Percentiles rank a stretch among this genome's conserved stretches.
Conservation (phyloP, 2,329 filamentous ascomycete species). For the Fusarium begoniae region DNA sequence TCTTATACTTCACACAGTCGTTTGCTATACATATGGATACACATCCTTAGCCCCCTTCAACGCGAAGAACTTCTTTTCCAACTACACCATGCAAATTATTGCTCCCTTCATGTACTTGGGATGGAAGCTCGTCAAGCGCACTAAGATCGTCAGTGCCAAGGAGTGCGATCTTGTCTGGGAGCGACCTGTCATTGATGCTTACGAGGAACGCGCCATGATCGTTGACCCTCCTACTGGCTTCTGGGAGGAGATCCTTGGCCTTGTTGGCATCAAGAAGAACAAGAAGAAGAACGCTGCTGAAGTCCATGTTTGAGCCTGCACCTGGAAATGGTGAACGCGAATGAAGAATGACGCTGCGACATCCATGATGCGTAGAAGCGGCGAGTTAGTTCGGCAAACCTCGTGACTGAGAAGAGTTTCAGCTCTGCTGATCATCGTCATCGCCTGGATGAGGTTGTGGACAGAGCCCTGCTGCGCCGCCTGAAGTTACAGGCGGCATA, state of each 20-base stretch:
- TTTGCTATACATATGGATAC: constrained; percentile 61
- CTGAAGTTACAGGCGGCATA: neutral
- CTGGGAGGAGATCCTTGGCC: constrained; percentile 30
- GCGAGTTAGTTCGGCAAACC: neutral
- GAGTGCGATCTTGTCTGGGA: constrained; percentile 66
- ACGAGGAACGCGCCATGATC: constrained; percentile 52
- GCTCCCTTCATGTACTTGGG: constrained; percentile 57
- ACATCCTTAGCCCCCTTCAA: constrained; percentile 61
- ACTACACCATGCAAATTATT: constrained; percentile 61
- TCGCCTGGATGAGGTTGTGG: neutral
- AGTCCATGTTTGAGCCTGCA: constrained; percentile 12
- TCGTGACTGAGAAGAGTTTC: neutral
- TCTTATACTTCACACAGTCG: constrained; percentile 20
- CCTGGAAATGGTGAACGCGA: neutral
- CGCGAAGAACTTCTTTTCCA: constrained; percentile 52
- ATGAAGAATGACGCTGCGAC: neutral
- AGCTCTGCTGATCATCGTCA: neutral
- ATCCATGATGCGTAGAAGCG: neutral
- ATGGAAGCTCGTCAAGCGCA: constrained; percentile 68
- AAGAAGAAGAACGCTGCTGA: constrained; percentile 22
- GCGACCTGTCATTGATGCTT: constrained; percentile 60
- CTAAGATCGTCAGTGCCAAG: constrained; percentile 57
- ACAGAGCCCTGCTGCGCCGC: neutral
- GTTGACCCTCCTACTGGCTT: constrained; percentile 54
- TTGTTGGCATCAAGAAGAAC: constrained; percentile 26